A percentile compares a stretch with the other conserved stretches of the same genome.
These are phyloP conservation scores for Sistotremastrum suecicum DNA, from an alignment of 768 basidiomycete genomes.

Conservation along the genomic window DNA sequence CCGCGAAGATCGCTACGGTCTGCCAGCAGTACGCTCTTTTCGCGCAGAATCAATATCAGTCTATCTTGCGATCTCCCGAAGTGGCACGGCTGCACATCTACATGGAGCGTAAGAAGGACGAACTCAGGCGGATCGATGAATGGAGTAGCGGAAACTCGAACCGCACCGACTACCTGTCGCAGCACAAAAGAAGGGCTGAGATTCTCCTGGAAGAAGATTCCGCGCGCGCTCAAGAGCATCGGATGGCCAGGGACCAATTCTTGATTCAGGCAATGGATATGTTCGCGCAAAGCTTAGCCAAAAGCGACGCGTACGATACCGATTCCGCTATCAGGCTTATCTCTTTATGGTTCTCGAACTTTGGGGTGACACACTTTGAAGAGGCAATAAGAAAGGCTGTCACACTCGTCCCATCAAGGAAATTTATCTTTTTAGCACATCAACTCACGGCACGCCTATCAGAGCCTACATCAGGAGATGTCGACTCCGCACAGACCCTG, in stretches of 20 bases:
- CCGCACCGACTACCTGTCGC: constrained; percentile 18
- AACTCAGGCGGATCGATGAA: constrained; percentile 42
- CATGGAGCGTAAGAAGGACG: constrained; percentile 53
- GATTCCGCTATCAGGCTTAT: constrained; percentile 68
- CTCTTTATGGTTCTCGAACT: constrained; percentile 88
- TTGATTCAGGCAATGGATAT: constrained; percentile 67
- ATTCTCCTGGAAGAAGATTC: constrained; percentile 41
- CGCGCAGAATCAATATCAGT: constrained; percentile 76
- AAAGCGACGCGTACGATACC: constrained; percentile 62
- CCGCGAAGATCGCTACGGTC: constrained; percentile 29
- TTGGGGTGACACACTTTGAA: constrained; percentile 42
- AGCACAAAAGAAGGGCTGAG: constrained; percentile 29
- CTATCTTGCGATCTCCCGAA: constrained; percentile 55
- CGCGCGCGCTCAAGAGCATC: constrained; percentile 25
- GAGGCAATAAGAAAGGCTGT: constrained; percentile 30
- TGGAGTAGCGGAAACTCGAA: constrained; percentile 8
- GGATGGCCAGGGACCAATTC: constrained; percentile 39
- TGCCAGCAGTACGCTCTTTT: constrained; percentile 79
- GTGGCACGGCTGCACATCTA: constrained; percentile 56
- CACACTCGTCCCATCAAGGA: constrained; percentile 59
- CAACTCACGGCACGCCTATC: constrained; percentile 88
- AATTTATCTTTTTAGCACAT: constrained; percentile 84
- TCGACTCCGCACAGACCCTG: constrained; percentile 42
- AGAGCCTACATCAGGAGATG: constrained; percentile 17
- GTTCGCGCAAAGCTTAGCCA: constrained; percentile 65